Evolutionary conservation across 257 asterid species (phyloP), one percentile per base, ranked within the genome.

Genomic region (Gynochthodes officinalis): DNA sequence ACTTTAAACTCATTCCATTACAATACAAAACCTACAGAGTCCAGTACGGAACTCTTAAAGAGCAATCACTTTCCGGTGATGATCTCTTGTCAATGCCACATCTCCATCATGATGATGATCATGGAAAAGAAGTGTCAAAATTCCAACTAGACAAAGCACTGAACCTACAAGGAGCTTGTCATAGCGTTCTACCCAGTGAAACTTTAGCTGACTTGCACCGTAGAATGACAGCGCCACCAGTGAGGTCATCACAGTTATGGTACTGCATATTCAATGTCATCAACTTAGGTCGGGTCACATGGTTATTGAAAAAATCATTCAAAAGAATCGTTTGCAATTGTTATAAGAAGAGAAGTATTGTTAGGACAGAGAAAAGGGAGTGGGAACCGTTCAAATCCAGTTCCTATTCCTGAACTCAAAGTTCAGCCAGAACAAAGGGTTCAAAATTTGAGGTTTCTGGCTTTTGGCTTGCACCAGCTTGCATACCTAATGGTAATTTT

Each of bases 121-220:
- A 15, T 90, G 99, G 77, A 95, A 92, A 73, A 95, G 59, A 59
- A 95, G 98, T 71, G 98, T 95, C 86, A 95, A 76, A 72, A 95
- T 71, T 65, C 99, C 98, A 5, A 92, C 99, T 53, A 92, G 73
- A 82, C 98, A 90, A 21, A 92, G 86, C 48, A 95, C 97, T 4
- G 98, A 90, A 62, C 98, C 99, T 13, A 92, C 98, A 23, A 92
- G 97, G 79, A 95, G 96, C 85, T 92, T 92, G 87, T 95, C 99
- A 1, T 95, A 90, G 55, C 92, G 96, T 78, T 94, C 98, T 73
- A 89, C 96, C 97, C 96, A 94, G 75, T 92, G 98, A 80, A 95
- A 95, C 91, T 95, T 95, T 64, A 95, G 91, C 88, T 92, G 98
- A 79, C 97, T 95, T 50, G 99, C 97, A 73, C 99, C 99, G 49